Conservation (phyloP, 331 rosid genomes). For the Pyracantha coccinea region DNA sequence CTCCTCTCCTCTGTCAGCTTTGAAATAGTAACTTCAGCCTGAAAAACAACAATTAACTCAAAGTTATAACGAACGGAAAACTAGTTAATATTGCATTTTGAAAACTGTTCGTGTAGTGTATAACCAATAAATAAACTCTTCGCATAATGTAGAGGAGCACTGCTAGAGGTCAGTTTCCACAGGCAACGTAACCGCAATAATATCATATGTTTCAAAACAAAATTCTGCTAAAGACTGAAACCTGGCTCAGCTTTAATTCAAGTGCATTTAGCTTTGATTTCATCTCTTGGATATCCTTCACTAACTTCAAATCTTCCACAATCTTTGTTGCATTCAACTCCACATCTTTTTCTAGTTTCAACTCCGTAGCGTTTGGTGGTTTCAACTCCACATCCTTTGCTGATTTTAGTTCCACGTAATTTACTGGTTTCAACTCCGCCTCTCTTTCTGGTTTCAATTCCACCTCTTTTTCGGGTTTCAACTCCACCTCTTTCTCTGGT, state of each 20-base stretch:
- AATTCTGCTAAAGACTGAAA: slow-evolving; percentile 24
- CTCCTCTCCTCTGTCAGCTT: slow-evolving; percentile 72
- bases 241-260: slow-evolving; percentile 79
- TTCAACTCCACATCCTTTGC: too few relatives aligned
- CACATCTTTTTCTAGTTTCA: slow-evolving; percentile 2
- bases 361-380: slow-evolving; percentile 9
- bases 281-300: slow-evolving; percentile 59
- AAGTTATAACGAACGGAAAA: too few relatives aligned
- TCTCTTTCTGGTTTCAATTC: too few relatives aligned
- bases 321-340: not conserved
- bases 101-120: not conserved
- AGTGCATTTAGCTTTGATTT: slow-evolving; percentile 59
- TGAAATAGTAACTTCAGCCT: slow-evolving; percentile 68
- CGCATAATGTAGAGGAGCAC: not conserved
- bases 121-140: not conserved
- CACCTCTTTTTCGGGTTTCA: not conserved
- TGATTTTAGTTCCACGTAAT: too few relatives aligned
- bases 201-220: not conserved
- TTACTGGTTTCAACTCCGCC: too few relatives aligned
- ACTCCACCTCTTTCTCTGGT: not conserved
- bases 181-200: slow-evolving; percentile 4
- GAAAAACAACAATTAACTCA: slow-evolving; percentile 5
- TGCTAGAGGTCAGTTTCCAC: slow-evolving; percentile 6
- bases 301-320: slow-evolving; percentile 17
- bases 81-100: not conserved